Evolutionary conservation across 768 basidiomycete species (phyloP), one percentile per base, ranked within the genome.

Genomic region (Podaxis carcinomalis): DNA sequence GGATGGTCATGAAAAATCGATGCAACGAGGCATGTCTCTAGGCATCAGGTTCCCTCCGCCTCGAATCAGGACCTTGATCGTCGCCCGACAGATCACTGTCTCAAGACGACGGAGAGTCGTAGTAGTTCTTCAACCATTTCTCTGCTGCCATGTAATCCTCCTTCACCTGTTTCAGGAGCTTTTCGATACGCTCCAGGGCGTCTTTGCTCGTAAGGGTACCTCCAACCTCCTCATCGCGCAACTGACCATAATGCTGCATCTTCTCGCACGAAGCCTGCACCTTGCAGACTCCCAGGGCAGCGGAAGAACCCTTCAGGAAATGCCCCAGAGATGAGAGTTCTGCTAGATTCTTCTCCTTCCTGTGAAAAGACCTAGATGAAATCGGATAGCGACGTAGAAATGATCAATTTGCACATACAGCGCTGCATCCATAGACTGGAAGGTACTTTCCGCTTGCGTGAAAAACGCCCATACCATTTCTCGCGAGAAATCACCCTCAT

Each of bases 281-380:
- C 64, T 84, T 83, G 61, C 76, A 75, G 32, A 95, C 84, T 27
- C 97, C 96, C 49, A 99, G 82, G 2, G 95, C 93, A 28, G 95
- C 95, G 11, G 95, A 96, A 2, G 95, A 98, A 51, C 96, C 96
- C 74, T 98, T 99, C 70, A 98, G 86, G 76, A 92, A 99, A 75
- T 99, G 96, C 0, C 95, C 97, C 9, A 90, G 80, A 16, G 77
- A 74, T 2, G 91, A 89, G 16, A 99, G 83, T 58, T 82, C 70
- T 9, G 68, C 65, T 9, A 96, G 82, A 65, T 95, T 82, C 63
- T 86, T 81, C 23, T 67, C 72, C 40, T 67, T 67, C 63, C 91
- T 93, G 71, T 52, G 19, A 63, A 65, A 51, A 60, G 65, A 62
- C 61, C 16, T 42, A 66, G 53, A 54, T 57, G 51, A 36, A 56